Evolutionary conservation across 768 basidiomycete genomes (phyloP), one percentile per base, ranked within the genome.

Genomic region (Xerocomellus amylosporus): DNA sequence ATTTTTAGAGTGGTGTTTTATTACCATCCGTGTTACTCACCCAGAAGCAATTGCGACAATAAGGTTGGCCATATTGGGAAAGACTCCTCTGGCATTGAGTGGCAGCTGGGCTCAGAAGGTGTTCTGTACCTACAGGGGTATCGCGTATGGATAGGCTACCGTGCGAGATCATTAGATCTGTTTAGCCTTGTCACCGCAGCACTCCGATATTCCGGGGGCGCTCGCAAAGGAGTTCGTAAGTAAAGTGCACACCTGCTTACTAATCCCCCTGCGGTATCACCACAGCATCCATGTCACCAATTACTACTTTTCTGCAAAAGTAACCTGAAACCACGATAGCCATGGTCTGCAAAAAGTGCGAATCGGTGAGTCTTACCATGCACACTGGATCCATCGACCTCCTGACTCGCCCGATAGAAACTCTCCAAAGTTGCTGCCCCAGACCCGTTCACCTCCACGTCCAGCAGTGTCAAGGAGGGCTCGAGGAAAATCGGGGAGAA

Each of bases 281-380:
- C 33, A 49, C 45, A 6, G 44, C 44, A 36, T 20, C 41, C 39
- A 62, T 60, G 53, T 53, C 51, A 46, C 44, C 22, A 28, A 2
- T 22, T 38, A 14, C 44, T 24, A 24, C 24, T 24, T 41, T 43
- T 15, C 58, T 44, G 42, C 36, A 28, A 24, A 39, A 14, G 22
- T 15, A 10, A 20, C 41, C 36, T 49, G 46, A 48, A 43, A 39
- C 51, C 6, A 48, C 64, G 44, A 59, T 54, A 33, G 44, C 38
- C 73, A 93, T 93, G 90, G 90, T 93, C 59, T 93, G 90, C 77
- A 85, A 81, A 73, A 93, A 90, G 78, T 93, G 90, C 72, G 88
- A 90, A 74, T 76, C 80, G 71, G 90, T 83, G 55, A 39, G 79
- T 69, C 9, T 51, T 43, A 51, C 61, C 51, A 51, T 59, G 58